These are phyloP conservation scores for Tagetes erecta DNA, from an alignment of 129 eudicot genomes.

Conservation along the genomic window DNA sequence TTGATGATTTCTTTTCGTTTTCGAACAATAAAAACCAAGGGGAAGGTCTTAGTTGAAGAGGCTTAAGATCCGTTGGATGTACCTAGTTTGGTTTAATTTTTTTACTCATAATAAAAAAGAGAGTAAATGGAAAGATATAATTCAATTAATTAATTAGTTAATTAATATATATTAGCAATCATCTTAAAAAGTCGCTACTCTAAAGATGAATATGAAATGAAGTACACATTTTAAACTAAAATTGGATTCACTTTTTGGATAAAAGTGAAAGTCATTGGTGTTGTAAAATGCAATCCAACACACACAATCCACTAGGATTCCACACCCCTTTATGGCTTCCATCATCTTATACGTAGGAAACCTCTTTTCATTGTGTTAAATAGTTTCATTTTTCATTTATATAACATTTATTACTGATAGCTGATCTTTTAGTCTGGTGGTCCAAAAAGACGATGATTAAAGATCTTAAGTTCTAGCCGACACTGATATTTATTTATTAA, in stretches of 20 bases:
- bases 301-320: slow-evolving; percentile 5
- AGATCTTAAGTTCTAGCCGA: no score
- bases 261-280: not conserved
- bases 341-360: not conserved
- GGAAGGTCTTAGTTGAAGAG: no score
- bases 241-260: slow-evolving; percentile 4
- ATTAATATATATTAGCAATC: not conserved
- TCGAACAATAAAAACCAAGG: no score
- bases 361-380: not conserved
- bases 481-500: no score
- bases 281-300: not conserved
- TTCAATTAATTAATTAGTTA: no score
- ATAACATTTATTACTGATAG: not conserved
- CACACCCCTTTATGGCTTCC: not conserved
- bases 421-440: no score
- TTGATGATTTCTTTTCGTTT: no score
- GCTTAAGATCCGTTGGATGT: no score
- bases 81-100: no score
- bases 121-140: no score
- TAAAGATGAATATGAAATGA: not conserved
- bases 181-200: not conserved
- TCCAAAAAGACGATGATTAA: no score
- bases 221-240: slow-evolving; percentile 11
- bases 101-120: no score
- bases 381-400: not conserved